Base-by-base conservation (phyloP, 208 protist species). In the Trypanosomatidae sp. region DNA sequence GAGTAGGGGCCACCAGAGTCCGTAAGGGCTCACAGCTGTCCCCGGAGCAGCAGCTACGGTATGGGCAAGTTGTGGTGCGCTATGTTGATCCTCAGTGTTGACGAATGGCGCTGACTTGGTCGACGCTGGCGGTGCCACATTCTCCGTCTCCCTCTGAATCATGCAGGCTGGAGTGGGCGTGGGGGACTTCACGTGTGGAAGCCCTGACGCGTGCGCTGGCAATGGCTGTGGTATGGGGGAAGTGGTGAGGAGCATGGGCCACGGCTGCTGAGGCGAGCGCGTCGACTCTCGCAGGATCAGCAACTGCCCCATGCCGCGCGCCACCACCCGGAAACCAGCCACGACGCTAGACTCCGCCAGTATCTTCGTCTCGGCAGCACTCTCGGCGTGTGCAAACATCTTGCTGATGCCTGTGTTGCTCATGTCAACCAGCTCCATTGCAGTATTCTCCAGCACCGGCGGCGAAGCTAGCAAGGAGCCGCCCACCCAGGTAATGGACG, bases 371-470 rank as follows among this genome's bases (percentile, higher is more conserved):
- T 73, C 73, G 28, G 69, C 52, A 3, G 65, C 60, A 56, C 25
- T n/a, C 53, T 19, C 8, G 2, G 13, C 13, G 12, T 30, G 22
- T 25, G 56, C 8, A 64, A 33, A 22, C 66, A 41, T 36, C 65
- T 30, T 64, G 56, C 68, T 78, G 17, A 58, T 55, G 43, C 77
- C 71, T 6, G 69, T 94, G 73, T 70, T 80, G 68, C 82, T 88
- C 55, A 94, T 60, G 66, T 94, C 87, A 39, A 94, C 36, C 41
- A 82, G 66, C 64, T 91, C 77, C 22, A 94, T 66, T 28, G 68
- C 82, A 55, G 83, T 91, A 5, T 70, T 55, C 76, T 87, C 82
- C 41, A 91, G 72, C 44, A 79, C 77, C 17, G 80, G 73, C 15
- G 71, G 79, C 46, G 71, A 55, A 13, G 87, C 52, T 43, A 93